phyloP scores from a whole-genome alignment of 805 yeast genomes.

The Myxozyma melibiosi region DNA sequence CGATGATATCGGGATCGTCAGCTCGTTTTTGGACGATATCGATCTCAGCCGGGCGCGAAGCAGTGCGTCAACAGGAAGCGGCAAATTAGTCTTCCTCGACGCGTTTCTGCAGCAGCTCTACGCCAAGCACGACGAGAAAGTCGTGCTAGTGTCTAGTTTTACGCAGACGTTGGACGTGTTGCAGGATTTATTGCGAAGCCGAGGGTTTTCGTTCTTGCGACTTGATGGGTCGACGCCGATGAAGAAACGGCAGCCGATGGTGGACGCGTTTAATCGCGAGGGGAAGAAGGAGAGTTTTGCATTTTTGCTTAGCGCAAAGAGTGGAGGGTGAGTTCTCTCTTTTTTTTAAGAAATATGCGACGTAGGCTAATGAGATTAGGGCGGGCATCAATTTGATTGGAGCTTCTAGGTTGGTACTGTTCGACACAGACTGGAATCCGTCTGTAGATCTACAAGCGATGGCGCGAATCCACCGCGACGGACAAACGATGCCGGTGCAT shows the following conservation, averaged over 20 bases:
- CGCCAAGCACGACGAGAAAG: slow-evolving; percentile 60
- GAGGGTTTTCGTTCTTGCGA: slow-evolving; percentile 57
- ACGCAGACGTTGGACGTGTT: slow-evolving; percentile 84
- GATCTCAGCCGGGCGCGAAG: slow-evolving; percentile 14
- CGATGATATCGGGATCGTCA: too few species aligned
- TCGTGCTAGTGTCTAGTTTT: slow-evolving; percentile 82
- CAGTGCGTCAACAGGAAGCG: slow-evolving; percentile 49
- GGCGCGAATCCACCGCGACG: slow-evolving; percentile 95
- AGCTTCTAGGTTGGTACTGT: slow-evolving; percentile 79
- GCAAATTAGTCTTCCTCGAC: slow-evolving; percentile 66
- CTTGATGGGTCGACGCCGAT: slow-evolving; percentile 85
- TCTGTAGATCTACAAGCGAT: slow-evolving; percentile 89
- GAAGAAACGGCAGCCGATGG: slow-evolving; percentile 63
- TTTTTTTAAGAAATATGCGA: background rate
- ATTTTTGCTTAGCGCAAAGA: slow-evolving; percentile 80
- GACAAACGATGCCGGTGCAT: slow-evolving; percentile 75
- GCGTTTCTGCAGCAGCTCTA: slow-evolving; percentile 57
- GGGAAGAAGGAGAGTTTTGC: slow-evolving; percentile 51
- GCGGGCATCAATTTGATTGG: slow-evolving; percentile 88
- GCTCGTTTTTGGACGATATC: slow-evolving; percentile 9
- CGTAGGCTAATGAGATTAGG: slow-evolving; percentile 1
- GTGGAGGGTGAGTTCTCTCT: slow-evolving; percentile 65
- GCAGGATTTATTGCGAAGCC: slow-evolving; percentile 55
- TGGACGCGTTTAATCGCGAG: slow-evolving; percentile 64
- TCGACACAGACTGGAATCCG: slow-evolving; percentile 98